Percentiles rank a stretch among this genome's conserved stretches.
Conservation (phyloP, 352 stramenopile species). For the Phytophthora pluvialis region DNA sequence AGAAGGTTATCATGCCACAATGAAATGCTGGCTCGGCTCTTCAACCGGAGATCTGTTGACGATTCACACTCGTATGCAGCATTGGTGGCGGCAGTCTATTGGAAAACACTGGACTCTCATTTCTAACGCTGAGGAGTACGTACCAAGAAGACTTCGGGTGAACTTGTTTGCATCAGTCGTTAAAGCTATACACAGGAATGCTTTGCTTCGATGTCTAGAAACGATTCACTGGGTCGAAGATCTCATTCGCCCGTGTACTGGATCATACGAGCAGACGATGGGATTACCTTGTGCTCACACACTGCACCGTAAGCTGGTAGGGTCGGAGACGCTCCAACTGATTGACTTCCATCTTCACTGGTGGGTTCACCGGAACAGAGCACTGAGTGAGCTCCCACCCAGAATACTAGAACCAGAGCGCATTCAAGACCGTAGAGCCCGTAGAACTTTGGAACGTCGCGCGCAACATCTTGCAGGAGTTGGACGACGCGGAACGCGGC, state of each 20-base stretch:
- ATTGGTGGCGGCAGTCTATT: slow-evolving; percentile 6
- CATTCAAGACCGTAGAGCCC: slow-evolving; percentile 3
- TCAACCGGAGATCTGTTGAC: neutral
- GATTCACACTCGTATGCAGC: slow-evolving; percentile 2
- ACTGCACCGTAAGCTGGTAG: neutral
- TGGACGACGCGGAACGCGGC: neutral
- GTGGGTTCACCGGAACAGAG: slow-evolving; percentile 10
- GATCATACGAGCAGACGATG: neutral
- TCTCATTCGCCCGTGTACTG: neutral
- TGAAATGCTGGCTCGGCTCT: slow-evolving; percentile 21
- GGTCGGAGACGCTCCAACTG: neutral
- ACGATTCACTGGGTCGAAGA: neutral
- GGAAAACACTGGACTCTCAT: neutral
- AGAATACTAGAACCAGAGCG: slow-evolving; percentile 1
- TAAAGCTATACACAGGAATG: neutral
- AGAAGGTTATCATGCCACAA: slow-evolving; percentile 24
- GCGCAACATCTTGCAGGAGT: slow-evolving; percentile 1
- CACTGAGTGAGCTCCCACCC: neutral
- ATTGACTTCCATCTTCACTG: slow-evolving; percentile 4
- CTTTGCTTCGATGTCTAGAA: neutral
- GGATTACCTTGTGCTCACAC: neutral
- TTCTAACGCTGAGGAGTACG: neutral
- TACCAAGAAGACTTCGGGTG: neutral
- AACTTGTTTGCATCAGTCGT: slow-evolving; percentile 1
- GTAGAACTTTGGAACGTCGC: neutral